Evolutionary conservation across 1,284 basidiomycete species (phyloP), one percentile per base, ranked within the genome.

Genomic region (Pisolithus thermaeus): DNA sequence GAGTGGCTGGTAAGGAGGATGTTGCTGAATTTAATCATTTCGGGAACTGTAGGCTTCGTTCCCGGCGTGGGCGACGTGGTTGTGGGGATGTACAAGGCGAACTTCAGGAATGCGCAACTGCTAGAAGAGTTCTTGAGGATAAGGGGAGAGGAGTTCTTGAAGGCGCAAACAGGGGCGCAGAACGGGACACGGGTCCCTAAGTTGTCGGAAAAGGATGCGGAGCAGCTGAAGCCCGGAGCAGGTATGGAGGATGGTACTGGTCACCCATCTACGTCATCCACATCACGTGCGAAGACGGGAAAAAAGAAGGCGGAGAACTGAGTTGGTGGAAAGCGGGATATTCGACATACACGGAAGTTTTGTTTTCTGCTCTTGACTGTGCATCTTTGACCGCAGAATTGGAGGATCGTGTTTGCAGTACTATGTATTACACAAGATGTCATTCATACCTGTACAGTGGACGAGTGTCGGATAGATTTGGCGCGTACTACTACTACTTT

Each of bases 101-200:
- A 97, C 70, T 90, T 83, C 41, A 77, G 94, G 56, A 97, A 97
- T 63, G 92, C 90, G 3, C 76, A 76, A 2, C 68, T 90, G 20
- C 71, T 91, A 36, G 85, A 88, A 59, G 86, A 89, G 67, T 87
- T 77, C 64, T 64, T 90, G 50, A 76, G 84, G 36, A 72, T 86
- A 28, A 75, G 87, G 37, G 87, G 84, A 0, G 79, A 82, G 50
- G 79, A 84, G 59, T 80, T 73, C 58, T 56, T 87, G 47, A 83
- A 78, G 64, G 59, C 74, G 52, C 67, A 75, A 46, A 68, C 67
- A 6, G 68, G 70, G 47, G 58, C 58, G n/a, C 52, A 61, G 50
- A 53, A 51, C 41, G 64, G 42, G 54, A 53, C 37, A 1, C 20
- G 47, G 11, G 20, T 23, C 20, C 48, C 48, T n/a, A 27, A 41